Conservation (phyloP, 306 rosid genomes). For the Sphenostylis stenocarpa region DNA sequence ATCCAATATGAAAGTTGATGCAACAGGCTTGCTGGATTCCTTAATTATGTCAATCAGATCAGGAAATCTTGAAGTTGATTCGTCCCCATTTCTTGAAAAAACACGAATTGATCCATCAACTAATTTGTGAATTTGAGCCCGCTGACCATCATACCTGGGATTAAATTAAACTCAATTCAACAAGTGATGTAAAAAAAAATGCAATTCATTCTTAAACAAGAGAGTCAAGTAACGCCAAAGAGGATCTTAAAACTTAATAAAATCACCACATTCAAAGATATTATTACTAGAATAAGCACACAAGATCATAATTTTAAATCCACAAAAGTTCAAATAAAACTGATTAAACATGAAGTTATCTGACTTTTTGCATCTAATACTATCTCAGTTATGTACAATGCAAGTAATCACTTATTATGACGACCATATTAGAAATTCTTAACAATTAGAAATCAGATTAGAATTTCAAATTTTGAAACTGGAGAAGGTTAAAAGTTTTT, state of each 20-base stretch:
- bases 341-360: slow-evolving; percentile 1
- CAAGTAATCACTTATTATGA: background rate
- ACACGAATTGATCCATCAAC: slow-evolving; percentile 67
- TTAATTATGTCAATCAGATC: slow-evolving; percentile 68
- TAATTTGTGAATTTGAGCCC: slow-evolving; percentile 92
- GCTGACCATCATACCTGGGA: slow-evolving; percentile 92
- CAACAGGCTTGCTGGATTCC: slow-evolving; percentile 65
- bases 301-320: background rate
- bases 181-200: slow-evolving; percentile 19
- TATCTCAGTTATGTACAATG: background rate
- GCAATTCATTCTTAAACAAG: background rate
- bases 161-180: slow-evolving; percentile 25
- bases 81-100: slow-evolving; percentile 90
- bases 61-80: slow-evolving; percentile 82
- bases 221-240: slow-evolving; percentile 17
- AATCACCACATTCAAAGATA: background rate
- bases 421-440: background rate
- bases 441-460: background rate
- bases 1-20: slow-evolving; percentile 72
- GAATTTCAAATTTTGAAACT: background rate
- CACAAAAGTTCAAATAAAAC: slow-evolving; percentile 3
- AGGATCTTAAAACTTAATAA: slow-evolving; percentile 16
- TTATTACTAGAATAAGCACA: background rate
- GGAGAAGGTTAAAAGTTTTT: background rate
- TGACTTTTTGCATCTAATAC: slow-evolving; percentile 6